A percentile compares a stretch with the other conserved stretches of the same genome.
These are phyloP conservation scores for Clarireedia paspali DNA, from an alignment of 2,329 filamentous ascomycete genomes.

Conservation along the genomic window DNA sequence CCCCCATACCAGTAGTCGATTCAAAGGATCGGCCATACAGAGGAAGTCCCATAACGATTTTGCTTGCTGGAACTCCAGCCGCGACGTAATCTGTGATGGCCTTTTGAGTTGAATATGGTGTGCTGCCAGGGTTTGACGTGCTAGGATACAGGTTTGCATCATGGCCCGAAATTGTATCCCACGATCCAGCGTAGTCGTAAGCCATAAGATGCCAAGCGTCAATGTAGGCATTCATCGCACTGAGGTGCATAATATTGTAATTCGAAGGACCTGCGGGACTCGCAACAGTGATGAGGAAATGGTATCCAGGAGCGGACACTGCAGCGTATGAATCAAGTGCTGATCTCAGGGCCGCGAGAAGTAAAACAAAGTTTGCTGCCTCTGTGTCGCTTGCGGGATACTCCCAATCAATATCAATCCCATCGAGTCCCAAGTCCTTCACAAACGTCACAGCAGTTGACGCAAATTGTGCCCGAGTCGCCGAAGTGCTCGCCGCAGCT, in stretches of 20 bases:
- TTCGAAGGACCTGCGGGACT: constrained; percentile 41
- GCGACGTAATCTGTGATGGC: constrained; percentile 59
- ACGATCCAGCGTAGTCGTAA: constrained; percentile 65
- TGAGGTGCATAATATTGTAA: constrained; percentile 41
- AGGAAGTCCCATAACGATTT: constrained; percentile 73
- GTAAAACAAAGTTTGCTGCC: constrained; percentile 27
- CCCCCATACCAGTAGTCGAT: constrained; percentile 58
- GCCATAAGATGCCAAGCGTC: constrained; percentile 60
- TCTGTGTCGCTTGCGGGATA: constrained; percentile 21
- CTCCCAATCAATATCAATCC: constrained; percentile 34
- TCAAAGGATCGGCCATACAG: constrained; percentile 70
- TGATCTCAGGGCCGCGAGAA: constrained; percentile 25
- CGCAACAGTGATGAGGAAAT: constrained; percentile 48
- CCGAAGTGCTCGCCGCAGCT: constrained; percentile 52
- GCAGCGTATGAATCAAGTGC: constrained; percentile 43
- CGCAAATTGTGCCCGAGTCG: constrained; percentile 60
- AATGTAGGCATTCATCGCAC: constrained; percentile 38
- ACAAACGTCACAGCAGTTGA: constrained; percentile 59
- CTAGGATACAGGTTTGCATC: constrained; percentile 63
- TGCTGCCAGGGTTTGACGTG: constrained; percentile 44
- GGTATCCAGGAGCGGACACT: constrained; percentile 37
- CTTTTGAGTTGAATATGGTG: constrained; percentile 60
- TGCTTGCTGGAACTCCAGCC: constrained; percentile 52
- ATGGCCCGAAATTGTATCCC: constrained; percentile 57
- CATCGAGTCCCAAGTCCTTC: constrained; percentile 61